Evolutionary conservation across 2,329 filamentous ascomycete genomes (phyloP).

Genomic region (Fusarium agapanthi): DNA sequence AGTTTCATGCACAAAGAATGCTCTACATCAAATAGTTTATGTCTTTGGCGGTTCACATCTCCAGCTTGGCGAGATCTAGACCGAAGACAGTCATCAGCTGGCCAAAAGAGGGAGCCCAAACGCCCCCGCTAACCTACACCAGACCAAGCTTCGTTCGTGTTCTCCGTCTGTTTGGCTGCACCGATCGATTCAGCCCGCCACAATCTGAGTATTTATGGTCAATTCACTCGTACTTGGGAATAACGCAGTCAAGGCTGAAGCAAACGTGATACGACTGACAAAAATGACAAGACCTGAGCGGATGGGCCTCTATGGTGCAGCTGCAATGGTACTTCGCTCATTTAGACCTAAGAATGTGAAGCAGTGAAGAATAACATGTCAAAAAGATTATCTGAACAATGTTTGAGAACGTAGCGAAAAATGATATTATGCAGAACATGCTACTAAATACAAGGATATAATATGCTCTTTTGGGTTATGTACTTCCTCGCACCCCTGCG

Average conservation of each 20-base stretch:
- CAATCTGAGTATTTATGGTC: not conserved
- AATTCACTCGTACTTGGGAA: not conserved
- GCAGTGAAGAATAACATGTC: not conserved
- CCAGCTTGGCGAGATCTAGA: not conserved
- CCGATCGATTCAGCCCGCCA: not conserved
- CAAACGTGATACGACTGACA: not conserved
- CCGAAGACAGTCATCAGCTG: not conserved
- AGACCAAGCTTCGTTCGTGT: not conserved
- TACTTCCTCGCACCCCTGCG: conserved; percentile 1
- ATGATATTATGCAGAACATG: conserved; percentile 24
- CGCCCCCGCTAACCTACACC: not conserved
- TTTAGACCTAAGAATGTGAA: not conserved
- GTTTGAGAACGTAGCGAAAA: conserved; percentile 3
- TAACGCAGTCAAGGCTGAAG: too few species aligned
- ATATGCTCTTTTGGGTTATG: conserved; percentile 24
- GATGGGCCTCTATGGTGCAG: too few species aligned
- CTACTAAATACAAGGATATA: conserved; percentile 33
- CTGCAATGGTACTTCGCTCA: not conserved
- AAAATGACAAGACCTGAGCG: too few species aligned
- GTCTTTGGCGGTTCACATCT: not conserved
- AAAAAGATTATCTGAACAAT: not conserved
- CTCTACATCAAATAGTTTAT: not conserved
- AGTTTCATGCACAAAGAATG: not conserved
- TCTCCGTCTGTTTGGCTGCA: not conserved
- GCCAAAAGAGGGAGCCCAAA: not conserved